Conservation (phyloP, 2,329 filamentous ascomycete genomes). For the Colletotrichum nymphaeae region DNA sequence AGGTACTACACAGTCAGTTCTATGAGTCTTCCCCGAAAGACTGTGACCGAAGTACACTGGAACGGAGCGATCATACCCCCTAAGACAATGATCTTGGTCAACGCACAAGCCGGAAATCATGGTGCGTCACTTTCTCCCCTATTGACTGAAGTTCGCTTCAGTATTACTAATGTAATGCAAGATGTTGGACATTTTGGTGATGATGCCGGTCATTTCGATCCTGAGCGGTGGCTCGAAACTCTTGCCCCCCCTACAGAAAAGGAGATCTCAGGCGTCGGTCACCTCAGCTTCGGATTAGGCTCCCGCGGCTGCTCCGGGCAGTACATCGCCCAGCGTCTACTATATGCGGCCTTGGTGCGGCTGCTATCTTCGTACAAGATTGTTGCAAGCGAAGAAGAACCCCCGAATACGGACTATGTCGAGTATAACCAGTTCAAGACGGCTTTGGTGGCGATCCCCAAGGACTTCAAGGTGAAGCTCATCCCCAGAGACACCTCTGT, state of each 20-base stretch:
- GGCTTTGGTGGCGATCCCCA: conserved; percentile 70
- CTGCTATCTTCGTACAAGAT: conserved; percentile 70
- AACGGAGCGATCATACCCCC: conserved; percentile 75
- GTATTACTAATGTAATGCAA: conserved; percentile 73
- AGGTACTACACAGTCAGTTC: conserved; percentile 85
- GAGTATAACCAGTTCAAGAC: conserved; percentile 69
- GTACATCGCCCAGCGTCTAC: conserved; percentile 72
- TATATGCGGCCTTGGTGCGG: conserved; percentile 70
- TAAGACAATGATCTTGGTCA: conserved; percentile 82
- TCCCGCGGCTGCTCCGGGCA: conserved; percentile 73
- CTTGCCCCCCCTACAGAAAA: conserved; percentile 47
- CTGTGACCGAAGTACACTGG: conserved; percentile 78
- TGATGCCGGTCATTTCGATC: conserved; percentile 70
- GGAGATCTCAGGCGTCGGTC: conserved; percentile 65
- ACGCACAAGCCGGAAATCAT: conserved; percentile 14
- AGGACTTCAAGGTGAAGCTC: conserved; percentile 71
- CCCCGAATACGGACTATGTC: conserved; percentile 66
- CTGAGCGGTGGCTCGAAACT: conserved; percentile 73
- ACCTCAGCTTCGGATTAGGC: conserved; percentile 72
- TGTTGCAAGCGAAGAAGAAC: conserved; percentile 49
- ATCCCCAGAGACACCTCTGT: conserved; percentile 54
- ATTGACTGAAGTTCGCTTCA: background rate
- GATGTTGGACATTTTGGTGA: conserved; percentile 78
- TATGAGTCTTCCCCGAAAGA: conserved; percentile 79
- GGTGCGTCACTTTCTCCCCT: conserved; percentile 50